Evolutionary conservation across 1,284 basidiomycete genomes (phyloP).

Genomic region (Rhizopogon hawkerae): DNA sequence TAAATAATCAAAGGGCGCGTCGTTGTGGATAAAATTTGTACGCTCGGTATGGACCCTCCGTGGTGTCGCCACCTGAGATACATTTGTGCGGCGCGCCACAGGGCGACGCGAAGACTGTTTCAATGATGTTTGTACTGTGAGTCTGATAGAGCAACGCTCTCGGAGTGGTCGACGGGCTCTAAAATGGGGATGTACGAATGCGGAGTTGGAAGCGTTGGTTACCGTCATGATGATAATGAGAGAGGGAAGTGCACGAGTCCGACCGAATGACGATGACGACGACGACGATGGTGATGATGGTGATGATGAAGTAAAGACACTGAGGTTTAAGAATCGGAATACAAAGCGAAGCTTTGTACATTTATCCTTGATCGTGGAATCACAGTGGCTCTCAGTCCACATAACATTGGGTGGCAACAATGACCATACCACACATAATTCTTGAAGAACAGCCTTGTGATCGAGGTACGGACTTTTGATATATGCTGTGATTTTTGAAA

Average conservation of each 20-base stretch:
- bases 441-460: no score
- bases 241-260: neutral
- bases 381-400: no score
- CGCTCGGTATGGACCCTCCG: neutral
- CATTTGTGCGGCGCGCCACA: neutral
- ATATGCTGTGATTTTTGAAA: no score
- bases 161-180: constrained; percentile 2
- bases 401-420: no score
- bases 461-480: no score
- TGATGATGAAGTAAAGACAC: no score
- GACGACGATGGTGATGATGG: no score
- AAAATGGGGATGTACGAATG: neutral
- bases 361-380: no score
- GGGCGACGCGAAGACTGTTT: neutral
- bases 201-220: neutral
- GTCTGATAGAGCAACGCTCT: constrained; percentile 6
- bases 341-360: no score
- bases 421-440: no score
- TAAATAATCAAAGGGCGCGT: neutral
- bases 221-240: neutral
- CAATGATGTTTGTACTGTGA: constrained; percentile 11
- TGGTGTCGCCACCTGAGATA: neutral
- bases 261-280: no score
- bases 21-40: neutral
- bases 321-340: no score